phyloP scores from a whole-genome alignment of 345 rosid species.

The thale cress (Arabidopsis thaliana) region TAIR10.1 NC_003071.7:19532501-19533000 shows the following conservation, averaged over 20 bases:
- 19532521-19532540: constrained; percentile 44
- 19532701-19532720: constrained; percentile 48
- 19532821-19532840: neutral
- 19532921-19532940: constrained; percentile 62
- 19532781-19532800: neutral
- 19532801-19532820: neutral
- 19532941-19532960: constrained; percentile 47
- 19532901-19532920: constrained; percentile 63
- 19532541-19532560: constrained; percentile 72
- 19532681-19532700: constrained; percentile 54
- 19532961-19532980: constrained; percentile 90
- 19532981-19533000: constrained; percentile 77
- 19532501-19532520: neutral
- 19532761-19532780: constrained; percentile 52
- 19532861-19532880: constrained; percentile 60
- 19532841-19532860: constrained; percentile 40
- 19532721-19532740: constrained; percentile 58
- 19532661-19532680: constrained; percentile 81
- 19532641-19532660: constrained; percentile 58
- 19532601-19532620: constrained; percentile 50
- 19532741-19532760: constrained; percentile 57
- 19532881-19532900: constrained; percentile 66
- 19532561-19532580: constrained; percentile 79
- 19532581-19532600: constrained; percentile 68
- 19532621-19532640: constrained; percentile 41